Evolutionary conservation across 2,329 filamentous ascomycete species (phyloP).

Genomic region (Corniculantispora saksenae): DNA sequence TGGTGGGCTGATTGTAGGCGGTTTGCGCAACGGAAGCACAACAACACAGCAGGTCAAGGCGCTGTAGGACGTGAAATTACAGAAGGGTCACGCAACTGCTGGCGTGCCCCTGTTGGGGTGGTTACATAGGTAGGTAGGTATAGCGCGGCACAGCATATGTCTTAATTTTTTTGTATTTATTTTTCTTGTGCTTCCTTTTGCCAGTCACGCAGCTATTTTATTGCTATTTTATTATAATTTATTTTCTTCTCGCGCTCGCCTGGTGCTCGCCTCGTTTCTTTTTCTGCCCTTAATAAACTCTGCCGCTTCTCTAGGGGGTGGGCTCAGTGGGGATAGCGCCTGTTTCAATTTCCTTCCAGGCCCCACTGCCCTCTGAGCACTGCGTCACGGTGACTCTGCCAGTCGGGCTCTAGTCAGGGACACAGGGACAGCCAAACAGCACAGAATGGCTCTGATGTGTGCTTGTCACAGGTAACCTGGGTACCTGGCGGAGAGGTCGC

Average conservation of each 20-base stretch:
- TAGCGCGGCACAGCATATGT: too few species aligned
- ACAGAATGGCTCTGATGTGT: too few species aligned
- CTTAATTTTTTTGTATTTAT: too few species aligned
- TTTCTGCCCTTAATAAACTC: too few species aligned
- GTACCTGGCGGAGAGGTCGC: too few species aligned
- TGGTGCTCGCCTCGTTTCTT: not conserved
- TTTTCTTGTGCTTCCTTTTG: too few species aligned
- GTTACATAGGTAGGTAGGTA: too few species aligned
- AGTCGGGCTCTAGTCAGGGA: not conserved
- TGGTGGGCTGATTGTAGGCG: constrained; percentile 1
- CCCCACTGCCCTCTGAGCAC: constrained; percentile 2
- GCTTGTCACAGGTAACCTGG: constrained; percentile 3
- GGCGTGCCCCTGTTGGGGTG: too few species aligned
- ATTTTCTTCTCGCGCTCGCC: not conserved
- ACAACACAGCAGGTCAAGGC: constrained; percentile 3
- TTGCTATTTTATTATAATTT: not conserved
- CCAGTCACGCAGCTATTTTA: too few species aligned
- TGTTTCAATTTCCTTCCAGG: constrained; percentile 21
- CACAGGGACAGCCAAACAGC: too few species aligned
- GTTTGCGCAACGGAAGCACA: not conserved
- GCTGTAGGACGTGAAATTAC: constrained; percentile 7
- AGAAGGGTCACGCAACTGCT: too few species aligned
- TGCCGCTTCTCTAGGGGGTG: constrained; percentile 21
- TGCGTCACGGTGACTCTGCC: constrained; percentile 11
- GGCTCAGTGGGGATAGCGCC: constrained; percentile 24